phyloP scores from a whole-genome alignment of 1,284 basidiomycete species.

The Cystobasidiaceae sp. region DNA sequence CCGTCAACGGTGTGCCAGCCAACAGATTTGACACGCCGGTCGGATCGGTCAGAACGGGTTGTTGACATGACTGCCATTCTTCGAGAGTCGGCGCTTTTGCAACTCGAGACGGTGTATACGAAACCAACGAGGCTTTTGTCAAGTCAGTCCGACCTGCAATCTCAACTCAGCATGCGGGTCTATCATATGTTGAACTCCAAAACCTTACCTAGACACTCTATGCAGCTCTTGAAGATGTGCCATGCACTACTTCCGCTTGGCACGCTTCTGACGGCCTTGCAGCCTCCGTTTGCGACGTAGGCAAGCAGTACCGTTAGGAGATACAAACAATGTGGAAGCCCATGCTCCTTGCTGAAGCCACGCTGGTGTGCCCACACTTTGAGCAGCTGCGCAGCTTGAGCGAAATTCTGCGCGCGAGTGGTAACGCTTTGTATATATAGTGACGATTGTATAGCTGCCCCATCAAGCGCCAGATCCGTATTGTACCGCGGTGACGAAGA shows the following conservation, averaged over 20 bases:
- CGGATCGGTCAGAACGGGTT: conserved; percentile 70
- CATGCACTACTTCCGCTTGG: conserved; percentile 12
- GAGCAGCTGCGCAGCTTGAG: conserved; percentile 71
- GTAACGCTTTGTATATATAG: conserved; percentile 64
- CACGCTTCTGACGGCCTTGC: conserved; percentile 53
- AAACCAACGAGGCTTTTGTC: not conserved
- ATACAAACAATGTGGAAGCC: conserved; percentile 58
- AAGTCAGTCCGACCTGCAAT: conserved; percentile 10
- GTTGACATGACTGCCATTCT: conserved; percentile 39
- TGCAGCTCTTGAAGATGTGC: conserved; percentile 45
- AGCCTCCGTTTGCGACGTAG: conserved; percentile 45
- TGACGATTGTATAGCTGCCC: conserved; percentile 62
- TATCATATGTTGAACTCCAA: conserved; percentile 41
- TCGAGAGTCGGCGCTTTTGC: conserved; percentile 31
- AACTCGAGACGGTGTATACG: not conserved
- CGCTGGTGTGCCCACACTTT: conserved; percentile 87
- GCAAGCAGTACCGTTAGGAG: conserved; percentile 51
- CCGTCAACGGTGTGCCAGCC: conserved; percentile 61
- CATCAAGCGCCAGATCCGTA: conserved; percentile 62
- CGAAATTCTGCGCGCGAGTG: conserved; percentile 60
- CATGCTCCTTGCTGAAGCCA: conserved; percentile 57
- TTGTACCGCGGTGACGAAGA: conserved; percentile 73
- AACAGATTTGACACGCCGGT: conserved; percentile 74
- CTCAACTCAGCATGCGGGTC: not conserved
- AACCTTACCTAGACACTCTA: conserved; percentile 43